Percentiles rank a stretch among this genome's conserved stretches.
Conservation (phyloP, 345 rosid species). For the Moricandia arvensis region DNA sequence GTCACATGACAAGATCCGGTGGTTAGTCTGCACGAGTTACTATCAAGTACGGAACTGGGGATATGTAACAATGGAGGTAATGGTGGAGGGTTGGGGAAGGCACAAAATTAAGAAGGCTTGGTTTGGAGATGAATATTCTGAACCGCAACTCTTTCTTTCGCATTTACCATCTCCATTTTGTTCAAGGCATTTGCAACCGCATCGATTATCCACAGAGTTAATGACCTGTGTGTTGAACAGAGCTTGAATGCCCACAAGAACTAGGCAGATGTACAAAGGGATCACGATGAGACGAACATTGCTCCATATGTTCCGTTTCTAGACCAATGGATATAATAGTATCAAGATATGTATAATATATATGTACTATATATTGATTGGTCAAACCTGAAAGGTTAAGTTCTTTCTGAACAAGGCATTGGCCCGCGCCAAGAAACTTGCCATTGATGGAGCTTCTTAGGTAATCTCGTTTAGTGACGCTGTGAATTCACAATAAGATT, state of each 20-base stretch:
- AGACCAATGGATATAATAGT: too few species aligned
- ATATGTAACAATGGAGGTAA: conserved; percentile 85
- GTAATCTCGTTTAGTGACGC: neutral
- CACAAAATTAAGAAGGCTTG: conserved; percentile 59
- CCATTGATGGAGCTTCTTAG: neutral
- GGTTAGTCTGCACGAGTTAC: conserved; percentile 52
- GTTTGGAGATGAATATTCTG: conserved; percentile 45
- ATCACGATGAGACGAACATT: conserved; percentile 65
- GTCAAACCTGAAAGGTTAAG: neutral
- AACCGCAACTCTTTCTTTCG: conserved; percentile 52
- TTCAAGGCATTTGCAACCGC: conserved; percentile 60
- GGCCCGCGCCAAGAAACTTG: neutral
- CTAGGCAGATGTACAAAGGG: conserved; percentile 65
- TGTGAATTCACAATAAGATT: neutral
- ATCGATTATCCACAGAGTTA: conserved; percentile 34
- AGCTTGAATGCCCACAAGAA: conserved; percentile 52
- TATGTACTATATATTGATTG: too few species aligned
- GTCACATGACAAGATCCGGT: too few species aligned
- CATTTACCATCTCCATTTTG: conserved; percentile 45
- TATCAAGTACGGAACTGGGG: conserved; percentile 44
- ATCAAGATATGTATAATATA: neutral
- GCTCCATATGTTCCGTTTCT: conserved; percentile 73
- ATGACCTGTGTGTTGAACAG: conserved; percentile 42
- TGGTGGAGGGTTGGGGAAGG: conserved; percentile 51
- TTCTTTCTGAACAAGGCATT: neutral